Percentiles rank a stretch among this genome's conserved stretches.
Conservation (phyloP, 2,329 filamentous ascomycete species). For the Diaporthe sp. region DNA sequence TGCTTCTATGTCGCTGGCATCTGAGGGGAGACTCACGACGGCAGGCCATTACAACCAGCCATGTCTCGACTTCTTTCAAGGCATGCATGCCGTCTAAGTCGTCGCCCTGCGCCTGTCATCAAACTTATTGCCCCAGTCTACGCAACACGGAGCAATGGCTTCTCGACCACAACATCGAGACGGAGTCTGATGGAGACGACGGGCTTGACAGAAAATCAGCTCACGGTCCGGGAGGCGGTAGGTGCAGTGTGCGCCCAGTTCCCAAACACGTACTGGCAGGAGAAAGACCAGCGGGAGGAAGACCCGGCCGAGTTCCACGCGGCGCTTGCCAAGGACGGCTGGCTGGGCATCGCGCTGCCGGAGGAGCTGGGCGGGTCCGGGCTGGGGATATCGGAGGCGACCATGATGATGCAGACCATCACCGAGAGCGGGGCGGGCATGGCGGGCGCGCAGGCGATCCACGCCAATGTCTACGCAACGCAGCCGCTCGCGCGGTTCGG, state of each 20-base stretch:
- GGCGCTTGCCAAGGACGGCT: constrained; percentile 79
- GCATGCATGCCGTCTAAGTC: constrained; percentile 6
- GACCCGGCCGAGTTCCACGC: constrained; percentile 84
- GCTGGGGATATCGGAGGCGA: constrained; percentile 83
- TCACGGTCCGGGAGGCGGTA: constrained; percentile 79
- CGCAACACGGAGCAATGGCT: constrained; percentile 48
- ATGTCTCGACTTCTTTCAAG: constrained; percentile 30
- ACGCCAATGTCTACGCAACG: constrained; percentile 80
- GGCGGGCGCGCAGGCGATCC: constrained; percentile 74
- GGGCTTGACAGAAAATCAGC: constrained; percentile 79
- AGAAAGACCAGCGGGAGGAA: constrained; percentile 76
- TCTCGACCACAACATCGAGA: constrained; percentile 51
- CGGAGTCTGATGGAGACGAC: constrained; percentile 75
- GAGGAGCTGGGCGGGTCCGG: constrained; percentile 81
- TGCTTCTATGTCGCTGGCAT: not conserved
- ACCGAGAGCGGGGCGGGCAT: constrained; percentile 84
- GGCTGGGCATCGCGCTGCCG: constrained; percentile 84
- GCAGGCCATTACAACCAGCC: not conserved
- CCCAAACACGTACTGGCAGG: constrained; percentile 82
- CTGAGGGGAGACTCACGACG: not conserved
- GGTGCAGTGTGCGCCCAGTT: constrained; percentile 77
- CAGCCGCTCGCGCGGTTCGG: constrained; percentile 82
- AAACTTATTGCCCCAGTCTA: not conserved
- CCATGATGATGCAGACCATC: constrained; percentile 90
- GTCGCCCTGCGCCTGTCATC: not conserved